Evolutionary conservation across 192 early-diverging fungal genomes (phyloP).

Genomic region (Jimgerdemannia lactiflua): DNA sequence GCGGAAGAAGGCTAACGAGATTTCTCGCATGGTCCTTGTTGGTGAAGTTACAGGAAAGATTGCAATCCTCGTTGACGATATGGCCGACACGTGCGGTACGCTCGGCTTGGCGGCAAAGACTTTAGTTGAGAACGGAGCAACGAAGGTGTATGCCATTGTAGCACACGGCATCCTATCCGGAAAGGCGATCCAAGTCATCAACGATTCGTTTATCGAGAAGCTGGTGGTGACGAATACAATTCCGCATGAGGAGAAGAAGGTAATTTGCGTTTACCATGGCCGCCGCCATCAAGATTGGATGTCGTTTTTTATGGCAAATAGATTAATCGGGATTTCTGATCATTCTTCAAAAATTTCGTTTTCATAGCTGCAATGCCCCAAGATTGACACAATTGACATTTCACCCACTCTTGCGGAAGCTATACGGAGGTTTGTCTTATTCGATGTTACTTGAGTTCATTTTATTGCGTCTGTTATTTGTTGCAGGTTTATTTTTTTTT

Average conservation of each 20-base stretch:
- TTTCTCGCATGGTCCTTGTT: slow-evolving; percentile 91
- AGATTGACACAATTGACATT: slow-evolving; percentile 81
- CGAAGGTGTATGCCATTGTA: slow-evolving; percentile 92
- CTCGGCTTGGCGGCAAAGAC: slow-evolving; percentile 86
- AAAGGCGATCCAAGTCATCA: slow-evolving; percentile 88
- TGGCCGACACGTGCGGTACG: slow-evolving; percentile 96
- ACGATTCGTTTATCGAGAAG: slow-evolving; percentile 68
- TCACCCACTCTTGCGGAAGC: slow-evolving; percentile 77
- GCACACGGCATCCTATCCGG: slow-evolving; percentile 94
- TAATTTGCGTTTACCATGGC: slow-evolving; percentile 4
- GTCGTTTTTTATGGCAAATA: neutral
- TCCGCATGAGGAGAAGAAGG: slow-evolving; percentile 78
- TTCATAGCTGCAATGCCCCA: slow-evolving; percentile 50
- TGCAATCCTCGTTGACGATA: slow-evolving; percentile 96
- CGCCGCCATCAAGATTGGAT: neutral
- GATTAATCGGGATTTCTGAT: too few relatives aligned
- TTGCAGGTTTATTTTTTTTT: neutral
- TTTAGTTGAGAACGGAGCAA: slow-evolving; percentile 86
- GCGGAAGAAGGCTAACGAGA: slow-evolving; percentile 85
- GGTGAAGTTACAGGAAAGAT: slow-evolving; percentile 90
- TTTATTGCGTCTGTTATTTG: neutral
- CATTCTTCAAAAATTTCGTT: neutral
- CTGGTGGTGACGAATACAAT: slow-evolving; percentile 84
- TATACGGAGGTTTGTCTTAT: slow-evolving; percentile 41
- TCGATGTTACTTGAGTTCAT: neutral